A percentile compares a stretch with the other conserved stretches of the same genome.
Conservation (phyloP, 805 yeast genomes). For the Hemisphaericaspora nanyangensis region DNA sequence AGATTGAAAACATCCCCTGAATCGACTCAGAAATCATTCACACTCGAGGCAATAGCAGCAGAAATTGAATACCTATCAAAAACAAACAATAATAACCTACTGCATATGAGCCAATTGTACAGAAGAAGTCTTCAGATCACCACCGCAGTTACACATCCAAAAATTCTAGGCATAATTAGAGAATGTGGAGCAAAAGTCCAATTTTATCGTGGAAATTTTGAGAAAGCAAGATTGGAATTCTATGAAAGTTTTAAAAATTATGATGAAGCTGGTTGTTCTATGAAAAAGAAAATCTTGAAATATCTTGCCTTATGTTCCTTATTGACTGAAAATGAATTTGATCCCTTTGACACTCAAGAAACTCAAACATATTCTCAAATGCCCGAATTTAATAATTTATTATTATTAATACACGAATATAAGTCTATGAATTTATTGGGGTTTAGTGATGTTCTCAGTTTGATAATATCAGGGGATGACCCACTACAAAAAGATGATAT, state of each 20-base stretch:
- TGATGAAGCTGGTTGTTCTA: conserved; percentile 42
- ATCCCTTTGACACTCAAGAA: conserved; percentile 72
- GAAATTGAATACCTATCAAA: conserved; percentile 55
- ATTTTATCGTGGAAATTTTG: conserved; percentile 58
- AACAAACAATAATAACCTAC: conserved; percentile 25
- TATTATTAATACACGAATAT: conserved; percentile 26
- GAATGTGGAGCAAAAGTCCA: conserved; percentile 74
- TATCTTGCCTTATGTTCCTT: conserved; percentile 60
- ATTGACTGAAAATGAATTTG: conserved; percentile 60
- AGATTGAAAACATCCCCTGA: conserved; percentile 39
- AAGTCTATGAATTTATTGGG: conserved; percentile 23
- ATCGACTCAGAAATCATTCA: conserved; percentile 41
- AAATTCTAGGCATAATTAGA: conserved; percentile 65
- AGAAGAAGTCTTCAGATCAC: conserved; percentile 40
- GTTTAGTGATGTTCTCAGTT: conserved; percentile 13
- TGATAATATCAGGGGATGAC: conserved; percentile 18
- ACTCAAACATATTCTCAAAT: conserved; percentile 47
- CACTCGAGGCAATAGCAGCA: conserved; percentile 63
- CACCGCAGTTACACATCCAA: conserved; percentile 72
- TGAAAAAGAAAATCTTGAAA: conserved; percentile 54
- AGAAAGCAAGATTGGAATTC: conserved; percentile 60
- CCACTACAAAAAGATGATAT: conserved; percentile 27
- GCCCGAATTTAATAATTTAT: conserved; percentile 25
- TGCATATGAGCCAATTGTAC: conserved; percentile 46
- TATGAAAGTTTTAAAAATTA: conserved; percentile 42